Conservation (phyloP, 2,329 filamentous ascomycete species). For the Torrubiellomyces zombiae region DNA sequence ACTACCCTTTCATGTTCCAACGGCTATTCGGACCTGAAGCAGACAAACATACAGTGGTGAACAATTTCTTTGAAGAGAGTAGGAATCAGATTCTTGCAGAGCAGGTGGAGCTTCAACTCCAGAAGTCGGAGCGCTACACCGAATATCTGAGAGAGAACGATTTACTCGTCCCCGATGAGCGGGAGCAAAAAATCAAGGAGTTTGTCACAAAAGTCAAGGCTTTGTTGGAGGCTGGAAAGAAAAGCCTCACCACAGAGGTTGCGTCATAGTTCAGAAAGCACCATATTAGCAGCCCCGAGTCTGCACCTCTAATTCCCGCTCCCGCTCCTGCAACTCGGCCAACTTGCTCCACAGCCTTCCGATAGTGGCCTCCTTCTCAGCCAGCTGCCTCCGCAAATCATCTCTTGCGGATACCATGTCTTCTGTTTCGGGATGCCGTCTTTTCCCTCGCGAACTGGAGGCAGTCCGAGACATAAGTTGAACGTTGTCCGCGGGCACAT, state of each 20-base stretch:
- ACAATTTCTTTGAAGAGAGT: neutral
- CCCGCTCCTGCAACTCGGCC: no score
- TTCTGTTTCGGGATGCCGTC: neutral
- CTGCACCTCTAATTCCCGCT: no score
- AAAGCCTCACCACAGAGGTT: no score
- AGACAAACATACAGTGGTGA: neutral
- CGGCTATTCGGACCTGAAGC: neutral
- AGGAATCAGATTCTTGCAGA: neutral
- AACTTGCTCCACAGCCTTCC: no score
- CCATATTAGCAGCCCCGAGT: no score
- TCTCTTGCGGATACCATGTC: neutral
- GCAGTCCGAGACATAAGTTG: neutral
- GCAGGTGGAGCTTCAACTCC: constrained; percentile 2
- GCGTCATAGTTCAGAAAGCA: no score
- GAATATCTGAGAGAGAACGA: constrained; percentile 4
- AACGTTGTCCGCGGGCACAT: neutral
- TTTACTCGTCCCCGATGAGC: constrained; percentile 3
- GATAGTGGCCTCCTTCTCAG: neutral
- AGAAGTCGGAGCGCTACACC: constrained; percentile 6
- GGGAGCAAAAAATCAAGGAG: neutral
- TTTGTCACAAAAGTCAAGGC: neutral
- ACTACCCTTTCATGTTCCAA: constrained; percentile 1
- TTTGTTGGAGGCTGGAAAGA: neutral
- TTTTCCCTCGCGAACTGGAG: neutral
- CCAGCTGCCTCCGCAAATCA: neutral